phyloP scores from a whole-genome alignment of 164 flowering plant species.

The Stephania cephalantha region DNA sequence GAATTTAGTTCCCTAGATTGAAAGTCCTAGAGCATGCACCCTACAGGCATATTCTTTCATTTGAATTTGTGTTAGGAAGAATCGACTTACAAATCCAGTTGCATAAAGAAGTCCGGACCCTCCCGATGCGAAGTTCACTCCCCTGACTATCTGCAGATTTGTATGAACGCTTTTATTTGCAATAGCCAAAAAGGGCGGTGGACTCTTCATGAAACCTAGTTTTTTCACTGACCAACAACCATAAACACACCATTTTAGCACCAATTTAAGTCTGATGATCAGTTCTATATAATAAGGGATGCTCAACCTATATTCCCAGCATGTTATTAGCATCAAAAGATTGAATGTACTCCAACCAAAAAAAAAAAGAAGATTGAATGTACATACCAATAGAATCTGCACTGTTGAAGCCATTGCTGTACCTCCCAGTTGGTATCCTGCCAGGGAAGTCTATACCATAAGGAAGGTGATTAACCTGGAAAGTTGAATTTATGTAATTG shows the following conservation, averaged over 20 bases:
- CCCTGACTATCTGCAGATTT: constrained; percentile 18
- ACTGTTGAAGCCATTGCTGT: constrained; percentile 55
- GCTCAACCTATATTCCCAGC: too few relatives aligned
- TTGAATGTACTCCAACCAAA: too few relatives aligned
- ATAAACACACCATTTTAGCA: background rate
- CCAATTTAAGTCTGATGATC: too few relatives aligned
- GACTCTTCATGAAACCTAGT: constrained; percentile 37
- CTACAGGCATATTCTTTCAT: too few relatives aligned
- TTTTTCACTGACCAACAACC: background rate
- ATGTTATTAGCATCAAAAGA: too few relatives aligned
- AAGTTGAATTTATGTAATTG: constrained; percentile 18
- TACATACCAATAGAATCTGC: constrained; percentile 43
- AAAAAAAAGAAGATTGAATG: too few relatives aligned
- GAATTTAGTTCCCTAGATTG: too few relatives aligned
- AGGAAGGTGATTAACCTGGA: constrained; percentile 31
- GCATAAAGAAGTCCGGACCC: constrained; percentile 40
- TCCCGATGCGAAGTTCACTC: constrained; percentile 57
- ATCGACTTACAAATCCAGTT: constrained; percentile 30
- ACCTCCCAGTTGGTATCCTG: constrained; percentile 43
- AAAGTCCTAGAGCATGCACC: too few relatives aligned
- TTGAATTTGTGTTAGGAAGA: background rate
- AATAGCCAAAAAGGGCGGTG: constrained; percentile 36
- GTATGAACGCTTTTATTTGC: background rate
- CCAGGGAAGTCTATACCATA: constrained; percentile 51
- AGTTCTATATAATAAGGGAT: too few relatives aligned